Base-by-base conservation (phyloP, 2,329 filamentous ascomycete species). In the Erysiphe pisi region DNA sequence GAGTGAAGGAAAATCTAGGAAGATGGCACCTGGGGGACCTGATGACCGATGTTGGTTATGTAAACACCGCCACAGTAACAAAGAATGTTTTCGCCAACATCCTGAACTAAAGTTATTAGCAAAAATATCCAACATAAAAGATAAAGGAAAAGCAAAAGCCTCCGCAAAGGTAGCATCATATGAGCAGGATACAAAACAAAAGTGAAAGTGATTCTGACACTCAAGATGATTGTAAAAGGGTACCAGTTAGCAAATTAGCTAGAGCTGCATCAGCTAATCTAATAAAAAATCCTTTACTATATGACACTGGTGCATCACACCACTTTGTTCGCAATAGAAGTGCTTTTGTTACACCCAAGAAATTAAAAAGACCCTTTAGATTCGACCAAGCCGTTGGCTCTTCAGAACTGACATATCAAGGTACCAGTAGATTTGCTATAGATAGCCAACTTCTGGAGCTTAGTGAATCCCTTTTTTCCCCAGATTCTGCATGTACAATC, bases 1-100 rank as follows among this genome's bases (percentile, higher is more conserved):
- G n/a, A n/a, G n/a, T n/a, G n/a, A n/a, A n/a, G n/a, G n/a, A n/a
- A n/a, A n/a, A n/a, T n/a, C n/a, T n/a, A n/a, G n/a, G n/a, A n/a
- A n/a, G n/a, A n/a, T n/a, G n/a, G n/a, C 22, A 56, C 22, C 22
- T 14, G 68, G 45, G 11, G 40, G 14, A 22, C 49, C 49, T 14
- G 22, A 56, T 56, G 49, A 56, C 22, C 25, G 40, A 18, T 71
- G 68, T 31, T 43, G 8, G 12, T 40, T 22, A 11, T 71, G 68
- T 40, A 71, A 71, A 71, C 68, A 71, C 45, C 36, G 68, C 25
- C 68, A 71, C 11, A 71, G 45, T 22, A 71, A 71, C 40, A 71
- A 31, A 40, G 14, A 71, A 45, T 71, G 68, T 47, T 71, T 71
- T 47, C 8, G 45, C 16, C 16, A 71, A 36, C 31, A 71, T n/a